Conservation (phyloP, 2,329 filamentous ascomycete genomes). For the Exophiala xenobiotica region DNA sequence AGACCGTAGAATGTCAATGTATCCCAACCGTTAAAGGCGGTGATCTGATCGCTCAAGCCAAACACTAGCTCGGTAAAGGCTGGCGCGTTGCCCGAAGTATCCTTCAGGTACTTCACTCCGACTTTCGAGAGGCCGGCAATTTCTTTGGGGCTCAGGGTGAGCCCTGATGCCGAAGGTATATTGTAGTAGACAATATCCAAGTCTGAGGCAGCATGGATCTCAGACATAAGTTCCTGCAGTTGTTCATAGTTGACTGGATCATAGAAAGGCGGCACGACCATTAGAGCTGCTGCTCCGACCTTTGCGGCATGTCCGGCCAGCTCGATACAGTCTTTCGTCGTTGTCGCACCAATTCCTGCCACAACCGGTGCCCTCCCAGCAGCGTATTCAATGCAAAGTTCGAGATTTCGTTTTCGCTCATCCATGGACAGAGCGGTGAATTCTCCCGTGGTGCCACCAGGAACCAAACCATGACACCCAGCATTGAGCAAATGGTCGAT, state of each 20-base stretch:
- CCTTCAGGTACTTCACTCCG: conserved; percentile 53
- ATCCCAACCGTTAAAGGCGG: conserved; percentile 55
- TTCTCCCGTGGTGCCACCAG: conserved; percentile 53
- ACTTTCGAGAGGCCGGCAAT: conserved; percentile 47
- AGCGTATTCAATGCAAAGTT: conserved; percentile 40
- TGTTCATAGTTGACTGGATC: conserved; percentile 45
- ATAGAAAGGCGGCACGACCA: conserved; percentile 54
- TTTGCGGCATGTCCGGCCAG: conserved; percentile 43
- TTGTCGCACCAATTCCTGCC: conserved; percentile 47
- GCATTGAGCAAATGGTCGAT: conserved; percentile 47
- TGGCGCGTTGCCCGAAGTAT: conserved; percentile 54
- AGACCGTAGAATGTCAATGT: conserved; percentile 55
- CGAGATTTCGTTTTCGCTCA: conserved; percentile 49
- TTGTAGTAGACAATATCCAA: conserved; percentile 54
- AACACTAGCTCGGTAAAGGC: conserved; percentile 53
- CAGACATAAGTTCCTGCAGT: conserved; percentile 42
- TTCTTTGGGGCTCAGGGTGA: conserved; percentile 44
- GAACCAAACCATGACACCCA: conserved; percentile 52
- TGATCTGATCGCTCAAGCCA: conserved; percentile 42
- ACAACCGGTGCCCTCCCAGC: conserved; percentile 45
- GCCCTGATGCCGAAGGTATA: conserved; percentile 49
- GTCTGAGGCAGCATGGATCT: conserved; percentile 42
- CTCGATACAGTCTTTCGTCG: conserved; percentile 43
- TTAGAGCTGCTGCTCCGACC: conserved; percentile 44
- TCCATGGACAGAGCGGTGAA: conserved; percentile 47